Evolutionary conservation across 129 eudicot genomes (phyloP).

Genomic region (Artemisia annua): DNA sequence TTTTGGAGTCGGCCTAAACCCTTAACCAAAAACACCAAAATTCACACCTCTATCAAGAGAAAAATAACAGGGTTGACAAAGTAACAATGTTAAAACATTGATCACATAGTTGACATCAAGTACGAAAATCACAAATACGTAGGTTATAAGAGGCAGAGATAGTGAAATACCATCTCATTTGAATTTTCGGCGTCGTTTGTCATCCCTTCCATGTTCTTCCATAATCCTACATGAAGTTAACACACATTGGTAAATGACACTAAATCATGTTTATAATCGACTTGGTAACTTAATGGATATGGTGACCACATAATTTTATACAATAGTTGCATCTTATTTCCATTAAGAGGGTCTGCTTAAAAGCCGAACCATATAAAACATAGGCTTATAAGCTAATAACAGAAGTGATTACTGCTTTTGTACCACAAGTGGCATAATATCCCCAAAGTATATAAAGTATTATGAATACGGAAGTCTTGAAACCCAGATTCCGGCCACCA

Average conservation of each 20-base stretch:
- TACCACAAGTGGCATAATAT: no score
- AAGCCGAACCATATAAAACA: no score
- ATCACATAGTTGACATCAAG: no score
- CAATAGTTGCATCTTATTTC: neutral
- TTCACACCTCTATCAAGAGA: conserved; percentile 3
- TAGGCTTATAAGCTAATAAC: no score
- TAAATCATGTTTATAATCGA: neutral
- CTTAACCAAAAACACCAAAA: no score
- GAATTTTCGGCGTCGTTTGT: conserved; percentile 83
- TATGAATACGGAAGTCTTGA: no score
- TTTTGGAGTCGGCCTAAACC: no score
- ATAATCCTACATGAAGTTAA: conserved; percentile 52
- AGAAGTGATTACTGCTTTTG: no score
- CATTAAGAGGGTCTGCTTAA: neutral
- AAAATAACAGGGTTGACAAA: no score
- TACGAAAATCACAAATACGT: conserved; percentile 2
- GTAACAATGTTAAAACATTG: no score
- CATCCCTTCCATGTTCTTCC: conserved; percentile 78
- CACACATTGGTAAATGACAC: conserved; percentile 15
- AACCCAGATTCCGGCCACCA: no score
- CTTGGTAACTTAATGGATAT: neutral
- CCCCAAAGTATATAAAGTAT: no score
- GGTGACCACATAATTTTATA: neutral
- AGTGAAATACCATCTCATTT: conserved; percentile 78
- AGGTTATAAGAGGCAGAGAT: conserved; percentile 8